phyloP scores from a whole-genome alignment of 2,329 filamentous ascomycete species.

The Epicoccum nigrum region DNA sequence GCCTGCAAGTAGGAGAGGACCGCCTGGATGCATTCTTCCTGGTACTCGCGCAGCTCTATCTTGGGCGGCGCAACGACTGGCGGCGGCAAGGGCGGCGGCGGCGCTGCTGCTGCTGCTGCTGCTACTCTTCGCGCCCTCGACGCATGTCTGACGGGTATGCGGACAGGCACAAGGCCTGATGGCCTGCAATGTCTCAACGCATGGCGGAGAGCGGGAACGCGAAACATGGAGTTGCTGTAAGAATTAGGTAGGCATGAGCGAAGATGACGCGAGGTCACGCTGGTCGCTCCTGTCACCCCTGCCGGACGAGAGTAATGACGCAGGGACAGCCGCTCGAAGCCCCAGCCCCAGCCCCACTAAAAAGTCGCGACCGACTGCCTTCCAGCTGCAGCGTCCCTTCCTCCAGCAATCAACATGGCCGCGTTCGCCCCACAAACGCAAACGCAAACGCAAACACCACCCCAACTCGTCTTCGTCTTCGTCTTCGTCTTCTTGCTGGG shows the following conservation, averaged over 20 bases:
- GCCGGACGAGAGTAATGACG: slow-evolving; percentile 10
- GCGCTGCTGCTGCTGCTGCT: slow-evolving; percentile 3
- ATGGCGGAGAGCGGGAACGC: slow-evolving; percentile 34
- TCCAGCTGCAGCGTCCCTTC: not conserved
- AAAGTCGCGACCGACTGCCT: slow-evolving; percentile 1
- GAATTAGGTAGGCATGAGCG: slow-evolving; percentile 18
- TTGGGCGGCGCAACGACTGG: slow-evolving; percentile 30
- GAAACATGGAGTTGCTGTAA: slow-evolving; percentile 36
- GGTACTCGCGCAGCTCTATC: slow-evolving; percentile 76
- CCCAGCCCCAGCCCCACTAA: slow-evolving; percentile 17
- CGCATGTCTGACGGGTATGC: slow-evolving; percentile 21
- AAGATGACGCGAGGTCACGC: slow-evolving; percentile 28
- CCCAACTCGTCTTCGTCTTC: too few species aligned
- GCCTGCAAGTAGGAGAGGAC: slow-evolving; percentile 71
- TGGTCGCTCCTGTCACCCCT: not conserved
- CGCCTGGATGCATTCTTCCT: slow-evolving; percentile 88
- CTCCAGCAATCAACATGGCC: slow-evolving; percentile 23
- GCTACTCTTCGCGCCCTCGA: slow-evolving; percentile 17
- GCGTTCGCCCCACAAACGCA: not conserved
- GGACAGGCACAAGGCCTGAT: slow-evolving; percentile 13
- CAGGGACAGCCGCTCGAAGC: slow-evolving; percentile 18
- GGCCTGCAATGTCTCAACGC: slow-evolving; percentile 34
- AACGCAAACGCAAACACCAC: too few species aligned
- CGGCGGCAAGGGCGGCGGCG: slow-evolving; percentile 19
- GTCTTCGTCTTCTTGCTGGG: not conserved